A percentile compares a stretch with the other conserved stretches of the same genome.
phyloP scores from a whole-genome alignment of 2,329 filamentous ascomycete genomes.

The Ceratocystiopsis brevicomis region DNA sequence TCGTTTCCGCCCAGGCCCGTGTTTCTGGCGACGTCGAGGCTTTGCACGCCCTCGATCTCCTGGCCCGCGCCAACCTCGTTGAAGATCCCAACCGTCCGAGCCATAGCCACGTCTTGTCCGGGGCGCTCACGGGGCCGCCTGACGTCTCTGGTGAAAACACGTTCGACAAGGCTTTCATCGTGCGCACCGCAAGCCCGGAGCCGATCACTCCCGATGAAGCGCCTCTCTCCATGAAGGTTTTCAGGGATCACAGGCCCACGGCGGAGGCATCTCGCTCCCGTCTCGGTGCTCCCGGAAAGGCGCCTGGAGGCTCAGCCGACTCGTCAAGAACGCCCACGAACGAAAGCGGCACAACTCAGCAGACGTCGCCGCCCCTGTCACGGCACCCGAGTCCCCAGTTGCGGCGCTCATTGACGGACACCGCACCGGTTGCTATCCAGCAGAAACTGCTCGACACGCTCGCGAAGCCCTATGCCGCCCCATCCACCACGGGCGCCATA shows the following conservation, averaged over 20 bases:
- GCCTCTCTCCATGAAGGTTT: too few relatives aligned
- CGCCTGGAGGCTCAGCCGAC: constrained; percentile 20
- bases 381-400: constrained; percentile 41
- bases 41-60: constrained; percentile 76
- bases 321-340: constrained; percentile 37
- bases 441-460: constrained; percentile 71
- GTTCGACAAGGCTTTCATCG: constrained; percentile 66
- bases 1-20: constrained; percentile 69
- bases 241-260: too few relatives aligned
- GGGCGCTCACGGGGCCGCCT: constrained; percentile 66
- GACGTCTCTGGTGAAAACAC: constrained; percentile 55
- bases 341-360: constrained; percentile 31
- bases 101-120: constrained; percentile 17
- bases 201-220: constrained; percentile 11
- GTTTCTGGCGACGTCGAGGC: constrained; percentile 68
- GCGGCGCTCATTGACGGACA: constrained; percentile 79
- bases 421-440: constrained; percentile 53
- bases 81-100: constrained; percentile 43
- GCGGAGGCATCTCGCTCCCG: too few relatives aligned
- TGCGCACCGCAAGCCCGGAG: constrained; percentile 32
- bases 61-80: constrained; percentile 64
- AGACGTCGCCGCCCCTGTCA: constrained; percentile 34
- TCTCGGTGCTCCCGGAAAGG: too few relatives aligned
- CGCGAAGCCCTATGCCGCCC: constrained; percentile 56
- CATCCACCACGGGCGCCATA: constrained; percentile 2